Percentiles rank a stretch among this genome's conserved stretches.
Evolutionary conservation across 345 rosid species (phyloP).

Genomic region (Clausena lansium): DNA sequence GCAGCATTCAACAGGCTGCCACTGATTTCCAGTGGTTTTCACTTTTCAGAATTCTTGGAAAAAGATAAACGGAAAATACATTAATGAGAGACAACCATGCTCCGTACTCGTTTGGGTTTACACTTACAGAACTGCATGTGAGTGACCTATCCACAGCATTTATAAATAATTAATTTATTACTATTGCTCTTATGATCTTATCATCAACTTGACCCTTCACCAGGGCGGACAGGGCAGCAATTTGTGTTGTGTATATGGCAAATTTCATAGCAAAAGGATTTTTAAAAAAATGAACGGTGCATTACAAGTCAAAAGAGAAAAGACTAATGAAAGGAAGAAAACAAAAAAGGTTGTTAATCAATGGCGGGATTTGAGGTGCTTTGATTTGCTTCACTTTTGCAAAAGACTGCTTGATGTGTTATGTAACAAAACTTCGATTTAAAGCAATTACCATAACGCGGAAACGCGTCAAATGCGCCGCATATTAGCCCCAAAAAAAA

Average conservation of each 20-base stretch:
- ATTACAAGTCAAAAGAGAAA: conserved; percentile 14
- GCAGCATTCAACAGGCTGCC: background rate
- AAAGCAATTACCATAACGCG: conserved; percentile 44
- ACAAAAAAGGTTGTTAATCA: background rate
- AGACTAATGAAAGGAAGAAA: background rate
- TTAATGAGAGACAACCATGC: background rate
- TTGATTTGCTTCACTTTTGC: background rate
- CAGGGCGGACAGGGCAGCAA: too few species aligned
- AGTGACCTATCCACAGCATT: background rate
- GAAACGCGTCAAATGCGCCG: conserved; percentile 45
- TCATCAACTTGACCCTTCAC: too few species aligned
- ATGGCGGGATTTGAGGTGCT: conserved; percentile 12
- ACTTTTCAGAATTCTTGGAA: background rate
- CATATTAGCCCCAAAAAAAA: too few species aligned
- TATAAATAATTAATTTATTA: background rate
- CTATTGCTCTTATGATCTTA: background rate
- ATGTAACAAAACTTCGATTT: conserved; percentile 32
- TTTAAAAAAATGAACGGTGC: background rate
- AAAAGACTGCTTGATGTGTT: too few species aligned
- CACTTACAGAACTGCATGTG: conserved; percentile 9
- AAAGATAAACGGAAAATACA: background rate
- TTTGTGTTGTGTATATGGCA: background rate
- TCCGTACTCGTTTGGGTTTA: background rate
- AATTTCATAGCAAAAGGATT: background rate
- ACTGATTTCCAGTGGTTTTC: background rate